Base-by-base conservation (phyloP, 2,329 filamentous ascomycete species). In the Alternaria tenuissima region DNA sequence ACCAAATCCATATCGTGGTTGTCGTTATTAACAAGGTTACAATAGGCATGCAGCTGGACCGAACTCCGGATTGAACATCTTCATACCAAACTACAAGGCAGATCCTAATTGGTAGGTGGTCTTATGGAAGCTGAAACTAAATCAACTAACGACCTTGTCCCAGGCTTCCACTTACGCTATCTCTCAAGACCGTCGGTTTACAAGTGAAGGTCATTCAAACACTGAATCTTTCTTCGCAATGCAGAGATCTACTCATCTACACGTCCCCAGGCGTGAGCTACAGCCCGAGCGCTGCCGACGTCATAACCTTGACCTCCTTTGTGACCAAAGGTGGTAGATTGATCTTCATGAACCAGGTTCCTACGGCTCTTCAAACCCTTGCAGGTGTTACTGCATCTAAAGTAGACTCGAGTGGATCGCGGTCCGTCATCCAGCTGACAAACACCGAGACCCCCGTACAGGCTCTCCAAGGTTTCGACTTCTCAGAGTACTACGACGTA, bases 291-390 rank as follows among this genome's bases (percentile, higher is more conserved):
- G 28, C 53, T 20, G 41, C 53, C 11, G 52, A 60, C 52, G 47
- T 60, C 9, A 6, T 32, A 11, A 16, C 53, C 6, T 47, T 60
- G 34, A 57, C 32, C 5, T 60, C 57, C 1, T 60, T 60, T 26
- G 57, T 60, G 32, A 4, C 47, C 32, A 57, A 38, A 26, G 57
- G 57, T n/a, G 57, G 57, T 38, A 47, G 20, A 5, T 30, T 60
- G n/a, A 52, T 60, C n/a, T 60, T 60, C 32, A 60, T 60, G 57
- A 60, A 34, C 41, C 16, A 39, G 32, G 57, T 60, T n/a, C 57
- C 57, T 4, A 34, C 46, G 7, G 32, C 46, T 20, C 57, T 60
- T 30, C 57, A 57, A 47, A 7, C 41, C 14, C 57, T 60, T 24
- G 57, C 57, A 7, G 57, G 57, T 18, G 26, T 60, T 5, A 41